Evolutionary conservation across 345 rosid genomes (phyloP).

Genomic region (Pseudoturritis turrita): DNA sequence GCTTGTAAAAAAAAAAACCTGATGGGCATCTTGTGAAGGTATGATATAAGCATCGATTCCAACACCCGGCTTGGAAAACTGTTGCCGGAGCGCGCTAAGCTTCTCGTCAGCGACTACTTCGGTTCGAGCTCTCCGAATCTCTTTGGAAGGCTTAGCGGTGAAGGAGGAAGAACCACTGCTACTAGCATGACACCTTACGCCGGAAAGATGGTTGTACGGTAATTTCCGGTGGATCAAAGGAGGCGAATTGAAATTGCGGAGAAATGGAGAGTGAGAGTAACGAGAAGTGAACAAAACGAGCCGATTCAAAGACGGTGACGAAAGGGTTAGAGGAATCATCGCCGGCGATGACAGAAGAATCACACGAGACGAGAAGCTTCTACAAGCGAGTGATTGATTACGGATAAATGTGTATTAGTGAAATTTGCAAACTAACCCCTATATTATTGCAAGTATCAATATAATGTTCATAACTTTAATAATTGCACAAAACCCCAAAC

Average conservation of each 20-base stretch:
- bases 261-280: constrained; percentile 33
- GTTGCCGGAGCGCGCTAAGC: constrained; percentile 61
- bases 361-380: not conserved
- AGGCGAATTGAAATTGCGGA: constrained; percentile 28
- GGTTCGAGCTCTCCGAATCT: constrained; percentile 39
- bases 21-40: constrained; percentile 98
- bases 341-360: constrained; percentile 36
- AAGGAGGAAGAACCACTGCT: constrained; percentile 38
- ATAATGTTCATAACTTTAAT: not conserved
- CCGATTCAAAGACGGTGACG: constrained; percentile 37
- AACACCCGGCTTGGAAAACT: constrained; percentile 61
- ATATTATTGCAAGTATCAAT: not conserved
- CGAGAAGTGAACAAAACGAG: constrained; percentile 36
- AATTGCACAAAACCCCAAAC: not conserved
- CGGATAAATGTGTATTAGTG: not conserved
- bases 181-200: constrained; percentile 38
- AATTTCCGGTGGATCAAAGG: constrained; percentile 18
- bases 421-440: not conserved
- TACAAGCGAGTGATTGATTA: too few relatives aligned
- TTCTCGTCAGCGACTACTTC: constrained; percentile 55
- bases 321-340: constrained; percentile 45
- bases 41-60: constrained; percentile 90
- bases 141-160: constrained; percentile 75
- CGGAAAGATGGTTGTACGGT: constrained; percentile 25
- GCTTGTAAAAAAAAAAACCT: constrained; percentile 41